Conservation (phyloP, 177 flowering plant species). For the Vitis hybrid region DNA sequence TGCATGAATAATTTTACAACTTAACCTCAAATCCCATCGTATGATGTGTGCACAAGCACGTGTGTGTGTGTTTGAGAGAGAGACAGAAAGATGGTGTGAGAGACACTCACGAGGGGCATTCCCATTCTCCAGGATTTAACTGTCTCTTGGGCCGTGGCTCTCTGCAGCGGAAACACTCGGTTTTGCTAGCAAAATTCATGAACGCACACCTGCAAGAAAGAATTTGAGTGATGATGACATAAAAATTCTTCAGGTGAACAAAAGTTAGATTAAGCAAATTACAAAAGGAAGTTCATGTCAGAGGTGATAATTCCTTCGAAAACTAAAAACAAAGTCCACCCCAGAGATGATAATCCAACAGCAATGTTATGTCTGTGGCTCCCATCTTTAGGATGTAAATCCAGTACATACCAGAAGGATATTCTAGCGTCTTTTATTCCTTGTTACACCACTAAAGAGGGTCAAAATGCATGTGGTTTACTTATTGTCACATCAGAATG, state of each 20-base stretch:
- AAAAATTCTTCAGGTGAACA: neutral
- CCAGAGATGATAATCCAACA: no score
- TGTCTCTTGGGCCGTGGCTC: conserved; percentile 58
- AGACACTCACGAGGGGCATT: conserved; percentile 71
- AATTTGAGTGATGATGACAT: conserved; percentile 2
- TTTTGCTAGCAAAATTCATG: conserved; percentile 86
- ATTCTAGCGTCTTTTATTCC: no score
- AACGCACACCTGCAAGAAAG: conserved; percentile 55
- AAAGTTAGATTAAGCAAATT: neutral
- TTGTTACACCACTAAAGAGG: no score
- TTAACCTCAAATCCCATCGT: neutral
- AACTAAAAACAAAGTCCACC: neutral
- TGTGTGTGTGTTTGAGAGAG: neutral
- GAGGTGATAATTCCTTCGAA: neutral
- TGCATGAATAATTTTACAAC: neutral
- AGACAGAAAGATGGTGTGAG: conserved; percentile 3
- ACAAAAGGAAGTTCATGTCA: neutral
- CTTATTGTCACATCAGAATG: no score
- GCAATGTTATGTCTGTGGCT: no score
- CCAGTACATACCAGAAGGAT: no score
- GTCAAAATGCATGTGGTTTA: no score
- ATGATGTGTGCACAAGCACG: no score
- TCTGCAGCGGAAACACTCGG: conserved; percentile 62
- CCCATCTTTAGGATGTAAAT: no score
- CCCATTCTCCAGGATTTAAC: conserved; percentile 85